Base-by-base conservation (phyloP, 2,329 filamentous ascomycete species). In the Xylaria hypoxylon region DNA sequence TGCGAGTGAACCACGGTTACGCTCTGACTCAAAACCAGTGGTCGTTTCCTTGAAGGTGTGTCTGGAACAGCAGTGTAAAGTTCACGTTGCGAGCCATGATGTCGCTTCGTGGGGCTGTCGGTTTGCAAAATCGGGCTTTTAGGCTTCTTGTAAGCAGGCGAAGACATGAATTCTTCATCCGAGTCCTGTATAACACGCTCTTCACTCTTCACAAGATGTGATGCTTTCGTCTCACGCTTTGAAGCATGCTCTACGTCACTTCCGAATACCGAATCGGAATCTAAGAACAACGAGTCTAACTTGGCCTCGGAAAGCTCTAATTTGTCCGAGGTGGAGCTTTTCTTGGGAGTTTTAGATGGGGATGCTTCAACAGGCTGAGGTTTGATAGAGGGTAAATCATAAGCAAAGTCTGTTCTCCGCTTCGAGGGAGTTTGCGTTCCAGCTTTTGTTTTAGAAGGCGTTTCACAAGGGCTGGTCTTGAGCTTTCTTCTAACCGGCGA, bases 121-220 rank as follows among this genome's bases (percentile, higher is more conserved):
- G 70, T 74, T 62, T 69, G 71, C 19, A 38, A 13, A 38, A 70
- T 68, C 33, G 74, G 74, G 22, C 76, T 71, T 13, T 74, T 73
- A 3, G 76, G 72, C 61, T 74, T 65, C 72, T 84, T 75, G 42
- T 75, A 77, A 10, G 76, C 77, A 8, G 77, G 79, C 13, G 83
- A 80, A 5, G 81, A 82, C 5, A 84, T 71, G 47, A 83, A 84
- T 48, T 88, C 86, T 48, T 88, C 86, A 50, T 88, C 86, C 0
- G 86, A 89, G 70, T 89, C 86, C 58, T 84, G 80, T 45, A 88
- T 83, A 6, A 86, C 75, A 38, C 79, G 77, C 33, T 80, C 77
- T 59, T 79, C 71, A 22, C 44, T 69, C 50, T 75, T 74, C 31
- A 62, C 55, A 69, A 70, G 7, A 69, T 69, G 13, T 65, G 73